Base-by-base conservation (phyloP, 306 rosid species). In the Pyrus communis region DNA sequence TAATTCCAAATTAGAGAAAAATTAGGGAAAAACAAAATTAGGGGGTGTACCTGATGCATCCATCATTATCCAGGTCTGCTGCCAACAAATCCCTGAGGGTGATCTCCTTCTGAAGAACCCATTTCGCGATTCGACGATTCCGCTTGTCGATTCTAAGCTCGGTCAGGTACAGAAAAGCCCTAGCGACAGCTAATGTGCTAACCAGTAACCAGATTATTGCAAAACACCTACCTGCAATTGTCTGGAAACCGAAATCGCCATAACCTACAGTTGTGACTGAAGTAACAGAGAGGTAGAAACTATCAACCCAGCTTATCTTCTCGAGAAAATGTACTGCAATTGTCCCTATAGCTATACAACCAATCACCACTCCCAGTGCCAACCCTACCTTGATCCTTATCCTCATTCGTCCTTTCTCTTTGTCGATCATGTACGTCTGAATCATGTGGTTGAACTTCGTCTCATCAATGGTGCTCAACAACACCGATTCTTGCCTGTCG, bases 191-290 rank as follows among this genome's bases (percentile, higher is more conserved):
- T 28, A 90, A 64, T 63, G 97, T 88, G 83, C 93, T 88, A 17
- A 88, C 83, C 64, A 88, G 76, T 35, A 92, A 83, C 96, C 97
- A 92, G 33, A 88, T 23, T 35, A 85, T 75, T 3, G 96, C 93
- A 73, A 92, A 92, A 72, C 87, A 77, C 70, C 97, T 84, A 46
- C 96, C 96, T 0, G 12, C n/a, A 3, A 78, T 46, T 0, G 97
- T 84, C 10, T 25, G 62, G 75, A 92, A 86, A 75, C 89, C 77
- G 75, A 66, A 83, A 77, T 92, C 96, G 8, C 97, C 96, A 73
- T 85, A 90, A 18, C 96, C 96, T 23, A 92, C 97, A 0, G 96
- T 88, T 42, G 97, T 89, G 7, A 87, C 96, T 43, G 97, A 90
- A 10, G 89, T 88, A 40, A 92, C 77, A 17, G 92, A 90, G 67